Conservation (phyloP, 192 early-diverging fungal species). For the Backusella sp. region DNA sequence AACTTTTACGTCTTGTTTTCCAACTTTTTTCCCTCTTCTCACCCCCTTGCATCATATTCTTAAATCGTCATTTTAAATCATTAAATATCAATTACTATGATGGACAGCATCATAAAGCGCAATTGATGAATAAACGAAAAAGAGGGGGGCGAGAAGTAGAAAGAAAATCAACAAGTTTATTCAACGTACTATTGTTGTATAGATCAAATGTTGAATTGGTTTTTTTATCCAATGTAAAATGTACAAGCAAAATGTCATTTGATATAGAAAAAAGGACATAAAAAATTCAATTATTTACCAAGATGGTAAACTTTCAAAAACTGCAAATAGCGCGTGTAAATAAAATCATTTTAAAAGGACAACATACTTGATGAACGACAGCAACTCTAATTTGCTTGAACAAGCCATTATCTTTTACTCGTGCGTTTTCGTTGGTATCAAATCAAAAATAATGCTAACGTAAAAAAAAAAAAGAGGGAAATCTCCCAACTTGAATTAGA, state of each 20-base stretch:
- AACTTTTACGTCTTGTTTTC: background rate
- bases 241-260: too few relatives aligned
- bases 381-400: background rate
- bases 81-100: background rate
- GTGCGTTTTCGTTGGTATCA: background rate
- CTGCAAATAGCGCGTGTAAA: too few relatives aligned
- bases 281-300: too few relatives aligned
- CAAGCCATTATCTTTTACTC: background rate
- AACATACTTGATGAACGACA: background rate
- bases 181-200: background rate
- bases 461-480: too few relatives aligned
- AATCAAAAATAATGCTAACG: background rate
- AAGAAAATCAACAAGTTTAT: background rate
- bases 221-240: too few relatives aligned
- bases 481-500: too few relatives aligned
- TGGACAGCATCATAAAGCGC: background rate
- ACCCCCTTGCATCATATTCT: background rate
- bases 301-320: too few relatives aligned
- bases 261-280: too few relatives aligned
- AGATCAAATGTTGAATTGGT: background rate
- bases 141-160: background rate
- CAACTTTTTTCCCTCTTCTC: background rate
- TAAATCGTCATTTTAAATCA: slow-evolving; percentile 10
- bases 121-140: background rate
- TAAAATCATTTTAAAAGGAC: background rate